Percentiles rank a stretch among this genome's conserved stretches.
These are phyloP conservation scores for Kodamaea kakaduensis DNA, from an alignment of 805 yeast species.

Conservation along the genomic window DNA sequence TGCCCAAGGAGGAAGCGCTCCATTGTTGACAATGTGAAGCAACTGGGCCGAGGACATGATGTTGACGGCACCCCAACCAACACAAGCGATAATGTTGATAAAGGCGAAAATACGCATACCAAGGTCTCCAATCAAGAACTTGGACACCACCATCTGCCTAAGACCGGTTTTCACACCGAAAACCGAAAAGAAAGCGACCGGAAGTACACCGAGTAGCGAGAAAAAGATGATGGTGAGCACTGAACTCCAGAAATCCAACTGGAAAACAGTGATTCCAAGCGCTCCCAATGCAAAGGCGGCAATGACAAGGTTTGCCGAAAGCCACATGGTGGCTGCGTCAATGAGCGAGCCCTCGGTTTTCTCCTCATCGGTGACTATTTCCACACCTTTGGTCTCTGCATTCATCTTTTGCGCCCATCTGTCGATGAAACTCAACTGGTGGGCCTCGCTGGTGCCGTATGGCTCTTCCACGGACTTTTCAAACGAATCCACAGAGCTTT, in stretches of 20 bases:
- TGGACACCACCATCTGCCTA: slow-evolving; percentile 81
- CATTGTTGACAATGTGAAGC: slow-evolving; percentile 67
- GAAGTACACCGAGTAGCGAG: slow-evolving; percentile 63
- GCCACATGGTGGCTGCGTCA: slow-evolving; percentile 85
- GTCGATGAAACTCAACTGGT: slow-evolving; percentile 26
- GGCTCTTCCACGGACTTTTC: slow-evolving; percentile 24
- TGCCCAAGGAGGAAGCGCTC: slow-evolving; percentile 80
- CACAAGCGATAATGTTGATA: slow-evolving; percentile 77
- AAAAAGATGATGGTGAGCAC: slow-evolving; percentile 68
- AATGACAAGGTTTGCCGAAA: slow-evolving; percentile 83
- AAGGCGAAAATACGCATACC: slow-evolving; percentile 75
- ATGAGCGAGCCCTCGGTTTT: slow-evolving; percentile 62
- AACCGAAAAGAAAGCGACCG: slow-evolving; percentile 78
- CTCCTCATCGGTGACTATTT: slow-evolving; percentile 74
- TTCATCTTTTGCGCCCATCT: slow-evolving; percentile 32
- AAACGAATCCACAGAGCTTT: slow-evolving; percentile 19
- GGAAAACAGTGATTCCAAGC: slow-evolving; percentile 53
- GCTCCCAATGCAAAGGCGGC: slow-evolving; percentile 80
- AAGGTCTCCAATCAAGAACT: slow-evolving; percentile 71
- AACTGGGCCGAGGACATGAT: slow-evolving; percentile 86
- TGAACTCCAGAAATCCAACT: slow-evolving; percentile 69
- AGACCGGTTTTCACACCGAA: slow-evolving; percentile 84
- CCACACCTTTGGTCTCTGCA: slow-evolving; percentile 67
- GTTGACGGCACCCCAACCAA: slow-evolving; percentile 95
- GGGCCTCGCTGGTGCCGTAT: slow-evolving; percentile 20